Conservation (phyloP, 1,284 basidiomycete genomes). For the Tremellales sp. region DNA sequence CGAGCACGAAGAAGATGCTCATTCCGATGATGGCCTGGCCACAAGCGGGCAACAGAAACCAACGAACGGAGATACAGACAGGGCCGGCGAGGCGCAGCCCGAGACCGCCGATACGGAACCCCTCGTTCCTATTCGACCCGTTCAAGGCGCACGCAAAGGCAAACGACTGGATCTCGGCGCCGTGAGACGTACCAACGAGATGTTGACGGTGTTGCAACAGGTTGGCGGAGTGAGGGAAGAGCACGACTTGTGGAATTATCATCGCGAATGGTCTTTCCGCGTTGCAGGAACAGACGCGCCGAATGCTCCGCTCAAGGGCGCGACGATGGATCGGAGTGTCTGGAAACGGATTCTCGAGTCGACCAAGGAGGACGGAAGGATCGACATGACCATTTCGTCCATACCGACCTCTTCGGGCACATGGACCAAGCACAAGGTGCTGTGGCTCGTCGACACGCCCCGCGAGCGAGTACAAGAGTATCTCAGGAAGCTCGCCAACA, state of each 20-base stretch:
- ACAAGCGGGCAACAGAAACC: too few relatives aligned
- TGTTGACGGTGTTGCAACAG: conserved; percentile 29
- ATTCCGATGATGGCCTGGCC: too few relatives aligned
- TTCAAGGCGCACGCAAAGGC: neutral
- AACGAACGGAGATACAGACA: too few relatives aligned
- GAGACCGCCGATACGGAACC: too few relatives aligned
- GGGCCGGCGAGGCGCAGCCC: too few relatives aligned
- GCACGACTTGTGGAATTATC: conserved; percentile 20
- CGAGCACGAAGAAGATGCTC: too few relatives aligned
- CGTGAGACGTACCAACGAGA: conserved; percentile 29
- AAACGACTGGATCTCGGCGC: conserved; percentile 13
- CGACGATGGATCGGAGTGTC: conserved; percentile 37
- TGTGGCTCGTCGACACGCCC: conserved; percentile 20
- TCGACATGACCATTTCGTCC: conserved; percentile 11
- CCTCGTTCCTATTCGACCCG: neutral
- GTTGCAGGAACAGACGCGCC: conserved; percentile 36
- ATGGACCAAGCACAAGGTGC: conserved; percentile 22
- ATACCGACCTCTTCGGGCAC: conserved; percentile 32
- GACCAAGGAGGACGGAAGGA: conserved; percentile 28
- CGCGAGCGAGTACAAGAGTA: conserved; percentile 20
- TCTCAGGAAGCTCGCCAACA: conserved; percentile 19
- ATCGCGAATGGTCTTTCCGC: conserved; percentile 28
- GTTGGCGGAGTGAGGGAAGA: conserved; percentile 26
- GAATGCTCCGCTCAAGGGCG: conserved; percentile 23
- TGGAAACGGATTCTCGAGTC: conserved; percentile 23